Conservation (phyloP, 164 flowering plant species). For the Magnolia kwangsiensis region DNA sequence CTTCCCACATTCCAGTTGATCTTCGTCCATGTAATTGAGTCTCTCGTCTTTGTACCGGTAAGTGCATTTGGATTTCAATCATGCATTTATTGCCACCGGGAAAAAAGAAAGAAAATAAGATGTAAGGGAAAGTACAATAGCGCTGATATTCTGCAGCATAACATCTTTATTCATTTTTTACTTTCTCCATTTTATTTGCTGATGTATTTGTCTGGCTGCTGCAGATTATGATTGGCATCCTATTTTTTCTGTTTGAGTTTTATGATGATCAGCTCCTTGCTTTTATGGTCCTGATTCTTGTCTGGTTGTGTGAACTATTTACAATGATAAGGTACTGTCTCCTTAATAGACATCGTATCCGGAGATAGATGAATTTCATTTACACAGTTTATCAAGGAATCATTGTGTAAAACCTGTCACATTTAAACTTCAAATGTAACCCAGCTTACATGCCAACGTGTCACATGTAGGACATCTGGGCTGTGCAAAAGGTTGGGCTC, state of each 20-base stretch:
- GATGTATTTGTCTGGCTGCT: slow-evolving; percentile 9
- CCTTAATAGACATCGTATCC: not conserved
- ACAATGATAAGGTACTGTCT: slow-evolving; percentile 83
- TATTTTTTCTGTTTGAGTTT: slow-evolving; percentile 95
- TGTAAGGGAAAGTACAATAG: not conserved
- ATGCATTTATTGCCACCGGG: not conserved
- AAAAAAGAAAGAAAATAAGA: not conserved
- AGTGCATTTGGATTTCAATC: slow-evolving; percentile 17
- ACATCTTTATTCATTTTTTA: not conserved
- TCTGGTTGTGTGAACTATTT: slow-evolving; percentile 95
- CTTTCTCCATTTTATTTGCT: not conserved
- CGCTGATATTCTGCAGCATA: not conserved
- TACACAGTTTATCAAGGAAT: not conserved
- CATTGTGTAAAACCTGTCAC: not conserved
- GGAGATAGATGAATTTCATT: not conserved
- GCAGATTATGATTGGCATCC: slow-evolving; percentile 99
- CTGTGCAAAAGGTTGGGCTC: not conserved
- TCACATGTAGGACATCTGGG: not conserved
- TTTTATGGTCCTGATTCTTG: slow-evolving; percentile 93
- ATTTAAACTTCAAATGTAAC: not conserved
- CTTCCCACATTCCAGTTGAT: slow-evolving; percentile 98
- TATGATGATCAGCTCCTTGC: slow-evolving; percentile 98
- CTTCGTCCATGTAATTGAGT: slow-evolving; percentile 96
- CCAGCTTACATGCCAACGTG: not conserved
- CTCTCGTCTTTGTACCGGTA: slow-evolving; percentile 98